These are phyloP conservation scores for Verbascum thapsus DNA, from an alignment of 257 asterid genomes.

Conservation along the genomic window DNA sequence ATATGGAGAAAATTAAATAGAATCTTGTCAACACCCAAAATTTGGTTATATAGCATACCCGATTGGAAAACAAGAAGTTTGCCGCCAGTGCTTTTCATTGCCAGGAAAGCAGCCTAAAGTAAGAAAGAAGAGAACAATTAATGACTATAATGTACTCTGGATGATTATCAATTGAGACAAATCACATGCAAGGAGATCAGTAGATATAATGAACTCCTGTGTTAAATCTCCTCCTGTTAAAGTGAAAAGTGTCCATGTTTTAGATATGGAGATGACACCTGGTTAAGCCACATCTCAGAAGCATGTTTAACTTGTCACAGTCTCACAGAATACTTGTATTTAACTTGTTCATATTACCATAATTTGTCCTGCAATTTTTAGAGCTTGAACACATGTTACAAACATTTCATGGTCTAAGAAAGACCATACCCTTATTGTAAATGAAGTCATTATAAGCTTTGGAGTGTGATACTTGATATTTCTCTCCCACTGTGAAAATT, in stretches of 20 bases:
- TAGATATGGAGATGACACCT: background rate
- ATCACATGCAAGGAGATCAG: slow-evolving; percentile 23
- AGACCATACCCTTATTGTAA: slow-evolving; percentile 5
- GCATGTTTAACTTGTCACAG: slow-evolving; percentile 13
- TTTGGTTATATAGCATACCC: slow-evolving; percentile 46
- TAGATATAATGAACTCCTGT: too few relatives aligned
- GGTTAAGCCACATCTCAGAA: slow-evolving; percentile 1
- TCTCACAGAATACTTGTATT: background rate
- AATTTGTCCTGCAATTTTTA: background rate
- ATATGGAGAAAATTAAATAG: background rate
- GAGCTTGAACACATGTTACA: slow-evolving; percentile 9
- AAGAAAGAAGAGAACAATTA: slow-evolving; percentile 23
- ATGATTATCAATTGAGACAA: slow-evolving; percentile 20
- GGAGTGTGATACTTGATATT: slow-evolving; percentile 20
- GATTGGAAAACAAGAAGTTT: slow-evolving; percentile 96
- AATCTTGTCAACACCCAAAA: slow-evolving; percentile 1
- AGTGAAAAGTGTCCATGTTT: slow-evolving; percentile 12
- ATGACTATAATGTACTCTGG: slow-evolving; percentile 9
- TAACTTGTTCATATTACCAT: slow-evolving; percentile 19
- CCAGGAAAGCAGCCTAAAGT: slow-evolving; percentile 92
- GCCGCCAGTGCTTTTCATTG: slow-evolving; percentile 95
- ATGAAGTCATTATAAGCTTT: background rate
- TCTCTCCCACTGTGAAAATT: slow-evolving; percentile 11
- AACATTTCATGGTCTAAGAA: slow-evolving; percentile 4
- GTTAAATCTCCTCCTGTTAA: background rate